Conservation (phyloP, 1,139 yeast genomes). For the Kodamaea plutei region DNA sequence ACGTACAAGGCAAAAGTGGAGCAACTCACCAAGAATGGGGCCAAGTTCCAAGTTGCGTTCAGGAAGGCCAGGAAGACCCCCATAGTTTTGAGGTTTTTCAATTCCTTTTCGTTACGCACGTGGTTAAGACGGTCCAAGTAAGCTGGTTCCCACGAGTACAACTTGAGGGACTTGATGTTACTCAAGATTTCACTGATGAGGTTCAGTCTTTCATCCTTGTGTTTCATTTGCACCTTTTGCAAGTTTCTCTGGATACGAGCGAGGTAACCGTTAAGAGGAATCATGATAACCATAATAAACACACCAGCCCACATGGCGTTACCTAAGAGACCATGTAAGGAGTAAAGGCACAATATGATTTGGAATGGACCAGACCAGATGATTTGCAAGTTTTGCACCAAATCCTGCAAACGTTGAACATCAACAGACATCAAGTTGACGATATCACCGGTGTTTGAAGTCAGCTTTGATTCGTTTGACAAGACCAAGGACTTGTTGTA, state of each 20-base stretch:
- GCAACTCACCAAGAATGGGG: slow-evolving; percentile 90
- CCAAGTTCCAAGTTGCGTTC: slow-evolving; percentile 76
- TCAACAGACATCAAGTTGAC: slow-evolving; percentile 97
- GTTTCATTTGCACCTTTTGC: slow-evolving; percentile 56
- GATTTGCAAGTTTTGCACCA: slow-evolving; percentile 80
- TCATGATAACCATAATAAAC: slow-evolving; percentile 71
- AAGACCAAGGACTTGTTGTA: slow-evolving; percentile 77
- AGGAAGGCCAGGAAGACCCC: slow-evolving; percentile 74
- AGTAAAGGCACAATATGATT: slow-evolving; percentile 69
- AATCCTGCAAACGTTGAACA: slow-evolving; percentile 88
- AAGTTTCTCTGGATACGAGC: slow-evolving; percentile 71
- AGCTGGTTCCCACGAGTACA: slow-evolving; percentile 94
- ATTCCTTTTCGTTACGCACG: slow-evolving; percentile 88
- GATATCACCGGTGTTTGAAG: slow-evolving; percentile 90
- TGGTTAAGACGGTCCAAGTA: slow-evolving; percentile 66
- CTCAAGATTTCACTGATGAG: slow-evolving; percentile 81
- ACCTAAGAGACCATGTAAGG: slow-evolving; percentile 75
- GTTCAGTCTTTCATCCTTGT: slow-evolving; percentile 48
- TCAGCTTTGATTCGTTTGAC: slow-evolving; percentile 78
- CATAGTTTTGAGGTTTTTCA: slow-evolving; percentile 69
- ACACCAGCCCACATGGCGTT: slow-evolving; percentile 98
- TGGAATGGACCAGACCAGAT: slow-evolving; percentile 98
- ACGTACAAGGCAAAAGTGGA: slow-evolving; percentile 87
- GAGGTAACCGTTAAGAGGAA: slow-evolving; percentile 75
- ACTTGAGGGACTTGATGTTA: slow-evolving; percentile 85